Evolutionary conservation across 2,329 filamentous ascomycete genomes (phyloP).

Genomic region (Aspergillus luchuensis): DNA sequence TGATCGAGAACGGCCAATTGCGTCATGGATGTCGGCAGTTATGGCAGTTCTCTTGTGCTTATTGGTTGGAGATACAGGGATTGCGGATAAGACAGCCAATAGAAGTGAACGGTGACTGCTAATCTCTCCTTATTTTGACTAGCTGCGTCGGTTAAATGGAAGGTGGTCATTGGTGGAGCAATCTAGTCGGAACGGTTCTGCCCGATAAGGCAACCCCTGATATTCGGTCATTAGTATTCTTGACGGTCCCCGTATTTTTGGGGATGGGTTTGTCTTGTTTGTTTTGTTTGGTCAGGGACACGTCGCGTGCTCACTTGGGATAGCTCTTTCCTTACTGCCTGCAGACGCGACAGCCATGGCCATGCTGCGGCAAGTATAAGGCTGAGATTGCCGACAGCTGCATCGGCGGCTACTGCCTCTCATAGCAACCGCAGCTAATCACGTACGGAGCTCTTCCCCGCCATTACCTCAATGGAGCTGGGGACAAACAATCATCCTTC

Average conservation of each 20-base stretch:
- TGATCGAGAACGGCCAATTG: constrained; percentile 2
- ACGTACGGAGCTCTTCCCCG: neutral
- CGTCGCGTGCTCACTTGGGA: neutral
- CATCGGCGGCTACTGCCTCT: neutral
- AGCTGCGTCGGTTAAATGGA: neutral
- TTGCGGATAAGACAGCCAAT: constrained; percentile 3
- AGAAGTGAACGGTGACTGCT: neutral
- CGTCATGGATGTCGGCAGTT: constrained; percentile 4
- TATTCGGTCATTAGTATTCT: neutral
- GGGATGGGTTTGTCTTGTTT: neutral
- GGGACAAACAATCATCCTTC: neutral
- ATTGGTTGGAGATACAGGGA: constrained; percentile 9
- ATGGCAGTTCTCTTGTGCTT: neutral
- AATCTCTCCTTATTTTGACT: neutral
- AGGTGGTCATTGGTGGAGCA: neutral
- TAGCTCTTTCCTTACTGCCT: neutral
- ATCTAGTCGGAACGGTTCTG: neutral
- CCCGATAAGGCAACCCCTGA: neutral
- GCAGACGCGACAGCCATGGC: neutral
- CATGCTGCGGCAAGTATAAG: neutral
- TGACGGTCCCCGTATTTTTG: no score
- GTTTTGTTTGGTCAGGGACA: neutral
- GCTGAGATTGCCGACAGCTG: neutral
- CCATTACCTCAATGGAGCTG: neutral
- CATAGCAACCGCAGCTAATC: neutral